These are phyloP conservation scores for Yamagishiella unicocca DNA, from an alignment of 139 green algal genomes.

Conservation along the genomic window DNA sequence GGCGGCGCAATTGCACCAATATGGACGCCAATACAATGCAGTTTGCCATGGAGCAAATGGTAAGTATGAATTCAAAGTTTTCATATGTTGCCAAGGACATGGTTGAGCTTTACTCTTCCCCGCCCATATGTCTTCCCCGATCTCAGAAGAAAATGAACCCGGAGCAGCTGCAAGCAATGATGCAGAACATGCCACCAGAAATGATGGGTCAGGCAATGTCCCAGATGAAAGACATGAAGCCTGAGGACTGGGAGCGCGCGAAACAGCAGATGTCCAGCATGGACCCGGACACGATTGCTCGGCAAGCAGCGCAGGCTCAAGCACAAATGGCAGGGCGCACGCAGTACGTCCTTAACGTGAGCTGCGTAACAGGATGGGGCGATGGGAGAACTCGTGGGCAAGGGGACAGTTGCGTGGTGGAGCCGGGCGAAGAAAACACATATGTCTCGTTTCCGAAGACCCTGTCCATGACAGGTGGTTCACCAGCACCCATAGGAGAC, in stretches of 20 bases:
- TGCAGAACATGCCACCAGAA: constrained; percentile 49
- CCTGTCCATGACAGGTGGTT: no score
- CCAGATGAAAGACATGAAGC: constrained; percentile 52
- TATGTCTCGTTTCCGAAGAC: no score
- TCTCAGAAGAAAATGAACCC: constrained; percentile 40
- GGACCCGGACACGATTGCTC: constrained; percentile 52
- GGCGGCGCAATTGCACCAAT: no score
- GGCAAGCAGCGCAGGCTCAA: constrained; percentile 51
- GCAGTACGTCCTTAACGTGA: constrained; percentile 60
- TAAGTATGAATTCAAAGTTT: background rate
- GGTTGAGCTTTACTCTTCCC: background rate
- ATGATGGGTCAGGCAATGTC: constrained; percentile 47
- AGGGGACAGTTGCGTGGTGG: no score
- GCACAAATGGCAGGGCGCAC: constrained; percentile 53
- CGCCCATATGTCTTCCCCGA: background rate
- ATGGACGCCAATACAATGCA: constrained; percentile 59
- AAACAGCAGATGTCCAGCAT: constrained; percentile 59
- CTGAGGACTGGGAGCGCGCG: constrained; percentile 60
- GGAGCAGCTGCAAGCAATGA: constrained; percentile 56
- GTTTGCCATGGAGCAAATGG: constrained; percentile 58
- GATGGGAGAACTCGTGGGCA: no score
- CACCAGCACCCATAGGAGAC: no score
- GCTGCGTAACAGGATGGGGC: no score
- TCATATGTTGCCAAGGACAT: background rate
- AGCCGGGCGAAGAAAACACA: no score